phyloP scores from a whole-genome alignment of 2,329 filamentous ascomycete genomes.

The Sporothrix luriei region DNA sequence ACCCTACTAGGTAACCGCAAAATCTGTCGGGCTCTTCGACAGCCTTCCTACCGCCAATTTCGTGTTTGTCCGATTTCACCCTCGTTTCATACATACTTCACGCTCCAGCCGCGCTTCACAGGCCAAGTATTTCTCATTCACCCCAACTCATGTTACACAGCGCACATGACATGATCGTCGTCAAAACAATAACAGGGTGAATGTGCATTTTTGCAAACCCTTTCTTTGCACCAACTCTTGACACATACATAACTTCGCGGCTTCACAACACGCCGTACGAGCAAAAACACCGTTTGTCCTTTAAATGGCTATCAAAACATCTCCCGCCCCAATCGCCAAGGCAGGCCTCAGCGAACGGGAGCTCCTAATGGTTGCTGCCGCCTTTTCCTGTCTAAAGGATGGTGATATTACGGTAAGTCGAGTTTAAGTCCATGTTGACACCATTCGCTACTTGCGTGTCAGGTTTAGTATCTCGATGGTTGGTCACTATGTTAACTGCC shows the following conservation, averaged over 20 bases:
- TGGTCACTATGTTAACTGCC: not conserved
- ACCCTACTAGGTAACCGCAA: too few species aligned
- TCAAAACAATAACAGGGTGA: not conserved
- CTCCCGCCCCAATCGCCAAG: not conserved
- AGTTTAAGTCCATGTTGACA: not conserved
- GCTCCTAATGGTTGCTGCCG: constrained; percentile 31
- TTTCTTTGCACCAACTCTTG: not conserved
- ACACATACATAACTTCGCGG: not conserved
- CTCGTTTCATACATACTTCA: not conserved
- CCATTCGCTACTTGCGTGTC: not conserved
- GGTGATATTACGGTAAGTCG: constrained; percentile 25
- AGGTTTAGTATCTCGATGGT: not conserved
- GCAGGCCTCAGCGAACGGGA: constrained; percentile 33
- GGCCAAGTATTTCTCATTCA: not conserved
- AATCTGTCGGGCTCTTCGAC: too few species aligned
- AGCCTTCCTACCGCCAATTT: too few species aligned
- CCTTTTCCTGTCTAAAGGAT: constrained; percentile 27
- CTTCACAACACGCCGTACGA: not conserved
- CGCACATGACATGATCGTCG: not conserved
- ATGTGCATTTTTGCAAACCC: too few species aligned
- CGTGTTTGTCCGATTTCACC: not conserved
- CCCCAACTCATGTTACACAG: not conserved
- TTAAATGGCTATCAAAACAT: not conserved
- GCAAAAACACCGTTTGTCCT: not conserved
- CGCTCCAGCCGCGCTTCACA: not conserved